Base-by-base conservation (phyloP, 2,329 filamentous ascomycete species). In the Penicillium fuscoglaucum region DNA sequence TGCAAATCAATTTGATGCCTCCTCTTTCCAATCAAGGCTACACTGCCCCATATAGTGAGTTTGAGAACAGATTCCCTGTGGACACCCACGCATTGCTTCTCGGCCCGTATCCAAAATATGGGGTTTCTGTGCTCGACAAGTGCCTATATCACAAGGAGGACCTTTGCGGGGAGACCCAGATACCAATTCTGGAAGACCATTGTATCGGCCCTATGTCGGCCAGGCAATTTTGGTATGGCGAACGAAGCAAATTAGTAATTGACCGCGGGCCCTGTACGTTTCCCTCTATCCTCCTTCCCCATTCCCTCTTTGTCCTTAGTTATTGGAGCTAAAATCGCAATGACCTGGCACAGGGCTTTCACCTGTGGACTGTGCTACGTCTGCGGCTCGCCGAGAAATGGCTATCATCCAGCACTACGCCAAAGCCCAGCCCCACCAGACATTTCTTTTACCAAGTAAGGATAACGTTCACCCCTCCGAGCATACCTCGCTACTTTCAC, bases 151-250 rank as follows among this genome's bases (percentile, higher is more conserved):
- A 67, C 37, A 66, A 60, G 24, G 52, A 61, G 53, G 65, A 69
- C 45, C 46, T 69, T 49, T 13, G 61, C n/a, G 43, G 54, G 28
- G 59, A 62, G 52, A 50, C 44, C 15, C 55, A 63, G 19, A 63
- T 66, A 61, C 52, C 56, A 37, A 19, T 67, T 10, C 37, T 62
- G 29, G 65, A 61, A 1, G 55, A 67, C 51, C 73, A 69, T 35
- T 65, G 57, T 51, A 65, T 73, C 21, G 67, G 71, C 7, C 70
- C 69, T 59, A 52, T 71, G 29, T 60, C 68, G 61, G 55, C 58
- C 4, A 63, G 67, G 45, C 63, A 70, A 50, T 72, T 73, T 57
- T 73, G 68, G 70, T 55, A 69, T 67, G 61, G 55, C 21, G 65
- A 71, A 58, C 63, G 70, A 48, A 58, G 50, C 3, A 59, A 61